Evolutionary conservation across 768 basidiomycete genomes (phyloP), one percentile per base, ranked within the genome.

Genomic region (Mycena alexandri): DNA sequence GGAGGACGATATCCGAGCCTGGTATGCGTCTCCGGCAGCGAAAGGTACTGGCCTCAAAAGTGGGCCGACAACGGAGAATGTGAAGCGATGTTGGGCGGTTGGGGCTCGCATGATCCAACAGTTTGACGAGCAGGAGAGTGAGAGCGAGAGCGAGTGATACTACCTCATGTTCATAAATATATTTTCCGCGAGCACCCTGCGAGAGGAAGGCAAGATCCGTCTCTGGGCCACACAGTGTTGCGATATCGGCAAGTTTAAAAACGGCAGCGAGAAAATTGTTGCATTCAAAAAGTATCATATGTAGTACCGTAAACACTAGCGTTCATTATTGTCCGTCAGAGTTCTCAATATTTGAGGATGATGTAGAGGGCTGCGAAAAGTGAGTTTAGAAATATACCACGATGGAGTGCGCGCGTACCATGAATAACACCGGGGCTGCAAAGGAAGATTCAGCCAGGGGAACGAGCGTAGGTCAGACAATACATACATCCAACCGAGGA

Each of bases 1-100:
- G 54, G 95, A 96, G 73, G 92, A 94, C 56, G 91, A 95, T 70
- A 91, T 98, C 70, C 88, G 93, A n/a, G 84, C 81, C 54, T 99
- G 97, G 97, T 90, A 96, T 77, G 81, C 77, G 59, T 83, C 80
- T 55, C 84, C 87, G 24, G 80, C 75, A 53, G 87, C 89, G 33
- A 85, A 83, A 74, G 92, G 85, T 36, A 82, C 81, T 57, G 86
- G 82, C 10, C 70, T 82, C 24, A 83, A 82, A 57, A 67, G 78
- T 14, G 82, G 81, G 5, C 68, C 72, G 22, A 73, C 82, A 42
- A 75, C 77, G 36, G 91, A 90, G 61, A 90, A 89, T 71, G 74
- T 91, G 58, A 82, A 84, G 74, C 90, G 86, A 74, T 89, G 89
- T 75, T 90, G 93, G 93, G 75, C 82, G 61, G 82, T 94, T 47